These are phyloP conservation scores for Vicia villosa DNA, from an alignment of 306 rosid species.

Conservation along the genomic window DNA sequence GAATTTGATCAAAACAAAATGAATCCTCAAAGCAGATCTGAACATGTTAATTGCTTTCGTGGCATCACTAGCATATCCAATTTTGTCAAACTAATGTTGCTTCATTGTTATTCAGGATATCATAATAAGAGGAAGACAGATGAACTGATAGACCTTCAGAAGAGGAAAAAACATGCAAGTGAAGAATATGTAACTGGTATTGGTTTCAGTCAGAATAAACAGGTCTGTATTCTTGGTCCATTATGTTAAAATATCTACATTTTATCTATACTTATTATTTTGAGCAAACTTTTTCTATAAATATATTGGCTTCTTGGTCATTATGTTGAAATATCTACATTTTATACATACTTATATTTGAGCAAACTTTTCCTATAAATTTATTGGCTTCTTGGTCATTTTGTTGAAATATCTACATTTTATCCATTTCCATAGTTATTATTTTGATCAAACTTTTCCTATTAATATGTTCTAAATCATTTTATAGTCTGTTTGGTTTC, in stretches of 20 bases:
- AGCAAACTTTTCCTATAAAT: not conserved
- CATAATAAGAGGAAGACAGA: constrained; percentile 62
- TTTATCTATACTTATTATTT: constrained; percentile 20
- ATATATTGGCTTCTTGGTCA: not conserved
- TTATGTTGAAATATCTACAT: too few relatives aligned
- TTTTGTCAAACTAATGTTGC: constrained; percentile 26
- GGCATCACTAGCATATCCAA: constrained; percentile 16
- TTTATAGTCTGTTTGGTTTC: not conserved
- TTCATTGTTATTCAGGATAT: constrained; percentile 44
- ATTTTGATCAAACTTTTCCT: not conserved
- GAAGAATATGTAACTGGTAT: constrained; percentile 33
- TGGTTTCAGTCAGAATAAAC: constrained; percentile 39
- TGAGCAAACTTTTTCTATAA: not conserved
- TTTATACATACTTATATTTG: too few relatives aligned
- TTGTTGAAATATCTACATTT: too few relatives aligned
- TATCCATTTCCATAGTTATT: too few relatives aligned
- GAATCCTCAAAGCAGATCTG: constrained; percentile 36
- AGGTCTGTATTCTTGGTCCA: constrained; percentile 50
- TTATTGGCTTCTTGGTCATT: not conserved
- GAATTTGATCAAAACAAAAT: constrained; percentile 35
- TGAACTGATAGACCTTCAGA: constrained; percentile 40
- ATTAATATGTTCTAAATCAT: not conserved
- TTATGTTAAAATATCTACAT: constrained; percentile 7
- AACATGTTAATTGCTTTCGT: constrained; percentile 49
- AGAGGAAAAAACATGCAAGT: constrained; percentile 45